Percentiles rank a stretch among this genome's conserved stretches.
These are phyloP conservation scores for Trichoderma cornu-damae DNA, from an alignment of 2,329 filamentous ascomycete species.

Conservation along the genomic window DNA sequence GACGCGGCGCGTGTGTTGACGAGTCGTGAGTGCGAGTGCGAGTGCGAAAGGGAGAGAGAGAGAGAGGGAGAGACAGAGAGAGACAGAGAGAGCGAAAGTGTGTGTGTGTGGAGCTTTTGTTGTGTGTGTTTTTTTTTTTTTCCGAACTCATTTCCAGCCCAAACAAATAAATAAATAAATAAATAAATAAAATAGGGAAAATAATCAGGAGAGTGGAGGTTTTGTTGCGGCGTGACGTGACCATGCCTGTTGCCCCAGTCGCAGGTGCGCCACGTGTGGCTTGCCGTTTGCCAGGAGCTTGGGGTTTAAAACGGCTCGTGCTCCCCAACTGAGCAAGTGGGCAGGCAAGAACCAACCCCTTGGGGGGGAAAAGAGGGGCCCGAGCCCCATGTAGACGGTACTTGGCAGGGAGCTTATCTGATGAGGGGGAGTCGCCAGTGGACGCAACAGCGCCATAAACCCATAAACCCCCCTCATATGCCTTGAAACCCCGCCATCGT, in stretches of 20 bases:
- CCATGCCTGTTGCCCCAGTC: constrained; percentile 18
- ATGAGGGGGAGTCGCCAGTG: neutral
- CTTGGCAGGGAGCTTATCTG: neutral
- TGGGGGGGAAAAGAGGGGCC: neutral
- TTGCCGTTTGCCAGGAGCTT: constrained; percentile 6
- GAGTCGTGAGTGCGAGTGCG: neutral
- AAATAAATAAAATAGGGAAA: constrained; percentile 15
- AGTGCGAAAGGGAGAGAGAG: no score
- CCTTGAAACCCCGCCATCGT: constrained; percentile 16
- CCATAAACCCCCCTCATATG: no score
- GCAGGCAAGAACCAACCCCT: constrained; percentile 1
- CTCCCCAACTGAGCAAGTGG: neutral
- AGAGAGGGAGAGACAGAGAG: neutral
- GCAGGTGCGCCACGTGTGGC: constrained; percentile 16
- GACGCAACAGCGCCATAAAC: neutral
- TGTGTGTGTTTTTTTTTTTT: constrained; percentile 7
- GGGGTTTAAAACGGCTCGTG: neutral
- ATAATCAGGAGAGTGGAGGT: constrained; percentile 16
- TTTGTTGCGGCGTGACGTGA: constrained; percentile 17
- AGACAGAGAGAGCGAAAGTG: neutral
- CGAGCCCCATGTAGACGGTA: neutral
- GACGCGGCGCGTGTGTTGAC: constrained; percentile 4
- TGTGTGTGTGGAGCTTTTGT: constrained; percentile 10
- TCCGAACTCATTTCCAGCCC: constrained; percentile 7
- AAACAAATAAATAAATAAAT: no score